phyloP scores from a whole-genome alignment of 306 rosid species.

The Pterocarpus macrocarpus region DNA sequence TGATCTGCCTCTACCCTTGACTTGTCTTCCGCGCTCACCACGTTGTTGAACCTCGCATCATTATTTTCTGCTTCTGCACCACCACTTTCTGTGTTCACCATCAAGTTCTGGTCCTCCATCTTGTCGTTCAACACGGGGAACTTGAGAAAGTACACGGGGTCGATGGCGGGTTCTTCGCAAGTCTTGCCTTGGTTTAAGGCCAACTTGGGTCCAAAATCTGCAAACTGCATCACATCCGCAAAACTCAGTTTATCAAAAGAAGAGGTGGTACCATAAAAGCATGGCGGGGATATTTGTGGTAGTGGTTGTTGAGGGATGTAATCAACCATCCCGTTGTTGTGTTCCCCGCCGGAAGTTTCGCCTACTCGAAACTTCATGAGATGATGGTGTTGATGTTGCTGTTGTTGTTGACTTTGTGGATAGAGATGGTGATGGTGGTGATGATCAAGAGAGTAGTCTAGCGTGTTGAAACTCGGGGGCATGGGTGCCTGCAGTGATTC shows the following conservation, averaged over 20 bases:
- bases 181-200: conserved; percentile 69
- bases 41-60: conserved; percentile 55
- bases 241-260: conserved; percentile 78
- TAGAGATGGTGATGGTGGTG: conserved; percentile 38
- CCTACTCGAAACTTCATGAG: conserved; percentile 61
- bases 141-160: conserved; percentile 88
- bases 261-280: conserved; percentile 51
- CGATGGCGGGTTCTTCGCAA: conserved; percentile 62
- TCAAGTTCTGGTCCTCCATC: conserved; percentile 58
- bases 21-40: conserved; percentile 37
- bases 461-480: conserved; percentile 59
- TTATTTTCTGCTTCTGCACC: conserved; percentile 23
- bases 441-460: conserved; percentile 58
- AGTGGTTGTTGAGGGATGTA: conserved; percentile 57
- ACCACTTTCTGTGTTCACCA: conserved; percentile 25
- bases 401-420: conserved; percentile 46
- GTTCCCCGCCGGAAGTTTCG: conserved; percentile 53
- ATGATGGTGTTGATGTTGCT: conserved; percentile 50
- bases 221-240: conserved; percentile 94
- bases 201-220: conserved; percentile 90
- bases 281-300: background rate
- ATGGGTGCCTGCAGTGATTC: conserved; percentile 62
- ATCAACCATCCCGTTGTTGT: conserved; percentile 48
- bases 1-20: conserved; percentile 20
- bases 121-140: conserved; percentile 83